Evolutionary conservation across 2,329 filamentous ascomycete species (phyloP), one percentile per base, ranked within the genome.

Genomic region (Leptosphaerulina australis): DNA sequence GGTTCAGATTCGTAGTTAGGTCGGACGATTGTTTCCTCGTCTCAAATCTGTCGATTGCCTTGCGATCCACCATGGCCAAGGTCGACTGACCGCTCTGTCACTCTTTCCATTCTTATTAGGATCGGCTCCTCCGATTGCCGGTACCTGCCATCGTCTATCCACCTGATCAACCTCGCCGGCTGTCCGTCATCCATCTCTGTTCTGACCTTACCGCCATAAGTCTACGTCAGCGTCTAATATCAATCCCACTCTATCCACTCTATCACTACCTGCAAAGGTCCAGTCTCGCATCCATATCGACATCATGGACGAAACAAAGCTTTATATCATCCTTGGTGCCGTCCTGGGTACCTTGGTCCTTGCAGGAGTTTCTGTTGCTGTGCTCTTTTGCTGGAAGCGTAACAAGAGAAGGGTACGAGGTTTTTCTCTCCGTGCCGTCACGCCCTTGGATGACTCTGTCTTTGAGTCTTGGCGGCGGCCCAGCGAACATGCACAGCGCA

Each of bases 381-480:
- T 63, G 20, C 63, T 72, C 31, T 70, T 68, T 35, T 66, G 63
- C 49, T 65, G 64, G 60, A 67, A 66, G 53, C 66, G 71, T 28
- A 66, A 64, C 21, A 66, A 68, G 59, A 69, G 58, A 59, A 61
- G 58, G 58, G 58, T 68, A 30, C 64, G 68, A 53, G 62, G 66
- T 18, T 73, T 74, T 56, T 66, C 69, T 12, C 55, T 70, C 38
- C 68, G 71, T 53, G 66, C 71, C 17, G 69, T 72, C 24, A 74
- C 71, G 28, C 71, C 71, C 43, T 55, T 74, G 34, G 70, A 73
- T 57, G 71, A 74, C 34, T 71, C 71, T 47, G 71, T 72, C 56
- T 73, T 74, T 43, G 71, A 74, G 59, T 73, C 71, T 36, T 74
- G 71, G 71, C 62, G 71, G 38, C 56, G 70, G 29, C 71, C 71